Evolutionary conservation across 176 grass and related monocot genomes (phyloP).

Genomic region (Aegilops tauschii): DNA sequence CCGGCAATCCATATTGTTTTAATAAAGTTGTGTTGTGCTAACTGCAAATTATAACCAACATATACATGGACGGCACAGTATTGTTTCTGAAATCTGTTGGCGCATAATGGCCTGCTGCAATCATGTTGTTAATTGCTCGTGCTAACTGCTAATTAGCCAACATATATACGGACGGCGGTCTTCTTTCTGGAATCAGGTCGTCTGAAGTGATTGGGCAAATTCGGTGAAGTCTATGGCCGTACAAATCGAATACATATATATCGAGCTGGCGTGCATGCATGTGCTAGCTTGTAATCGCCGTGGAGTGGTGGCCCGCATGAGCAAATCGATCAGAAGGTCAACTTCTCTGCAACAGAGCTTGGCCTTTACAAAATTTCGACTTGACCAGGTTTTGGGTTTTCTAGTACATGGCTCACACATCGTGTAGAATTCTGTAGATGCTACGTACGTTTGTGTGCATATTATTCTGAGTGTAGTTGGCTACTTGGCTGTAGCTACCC

Average conservation of each 20-base stretch:
- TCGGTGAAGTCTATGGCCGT: not conserved
- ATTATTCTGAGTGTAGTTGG: too few species aligned
- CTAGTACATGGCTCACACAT: too few species aligned
- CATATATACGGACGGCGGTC: not conserved
- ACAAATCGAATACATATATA: not conserved
- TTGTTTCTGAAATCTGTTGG: too few species aligned
- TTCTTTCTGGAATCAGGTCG: not conserved
- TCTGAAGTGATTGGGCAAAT: too few species aligned
- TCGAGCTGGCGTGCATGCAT: not conserved
- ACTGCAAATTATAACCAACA: too few species aligned
- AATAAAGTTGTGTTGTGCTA: too few species aligned
- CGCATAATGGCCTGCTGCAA: constrained; percentile 14
- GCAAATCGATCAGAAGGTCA: constrained; percentile 21
- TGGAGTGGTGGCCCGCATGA: constrained; percentile 2
- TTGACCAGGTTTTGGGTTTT: not conserved
- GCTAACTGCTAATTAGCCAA: not conserved
- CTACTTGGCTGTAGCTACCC: too few species aligned
- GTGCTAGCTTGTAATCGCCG: not conserved
- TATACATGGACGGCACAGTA: too few species aligned
- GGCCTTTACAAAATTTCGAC: constrained; percentile 4
- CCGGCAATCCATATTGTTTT: too few species aligned
- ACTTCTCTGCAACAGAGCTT: constrained; percentile 21
- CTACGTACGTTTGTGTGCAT: too few species aligned
- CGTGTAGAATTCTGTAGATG: too few species aligned
- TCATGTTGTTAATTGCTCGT: not conserved